Percentiles rank a stretch among this genome's conserved stretches.
These are phyloP conservation scores for Pichia sp. DNA, from an alignment of 1,139 yeast genomes.

Conservation along the genomic window DNA sequence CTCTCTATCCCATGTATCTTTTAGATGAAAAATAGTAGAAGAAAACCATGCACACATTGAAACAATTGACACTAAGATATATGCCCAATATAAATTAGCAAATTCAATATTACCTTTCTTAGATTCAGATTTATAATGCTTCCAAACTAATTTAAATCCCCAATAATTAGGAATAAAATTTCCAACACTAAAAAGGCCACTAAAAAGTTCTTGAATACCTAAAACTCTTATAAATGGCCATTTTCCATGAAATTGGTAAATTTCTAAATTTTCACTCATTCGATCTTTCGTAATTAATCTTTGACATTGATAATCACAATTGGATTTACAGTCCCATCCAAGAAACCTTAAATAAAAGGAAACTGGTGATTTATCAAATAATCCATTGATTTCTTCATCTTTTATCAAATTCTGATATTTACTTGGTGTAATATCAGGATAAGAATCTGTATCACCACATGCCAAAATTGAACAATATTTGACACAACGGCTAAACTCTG, in stretches of 20 bases:
- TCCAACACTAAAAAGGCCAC: conserved; percentile 73
- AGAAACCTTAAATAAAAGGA: conserved; percentile 41
- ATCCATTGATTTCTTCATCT: conserved; percentile 25
- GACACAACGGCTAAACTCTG: conserved; percentile 62
- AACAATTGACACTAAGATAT: conserved; percentile 44
- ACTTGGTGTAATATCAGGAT: conserved; percentile 17
- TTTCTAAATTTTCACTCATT: conserved; percentile 38
- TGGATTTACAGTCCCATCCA: conserved; percentile 72
- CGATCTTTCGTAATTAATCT: conserved; percentile 58
- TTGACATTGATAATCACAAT: conserved; percentile 93
- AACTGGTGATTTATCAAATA: conserved; percentile 36
- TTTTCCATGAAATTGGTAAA: conserved; percentile 89
- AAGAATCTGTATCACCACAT: conserved; percentile 29
- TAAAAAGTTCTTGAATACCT: conserved; percentile 79
- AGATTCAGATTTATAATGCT: conserved; percentile 20
- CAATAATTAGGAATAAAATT: conserved; percentile 69
- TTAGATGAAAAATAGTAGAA: conserved; percentile 78
- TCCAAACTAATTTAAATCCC: conserved; percentile 43
- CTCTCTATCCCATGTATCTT: conserved; percentile 77
- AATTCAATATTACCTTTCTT: conserved; percentile 22
- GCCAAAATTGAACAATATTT: conserved; percentile 48
- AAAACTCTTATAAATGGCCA: conserved; percentile 82
- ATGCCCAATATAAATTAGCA: conserved; percentile 34
- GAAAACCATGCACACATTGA: conserved; percentile 87
- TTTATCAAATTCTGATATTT: conserved; percentile 17